These are phyloP conservation scores for Aechmea fasciata DNA, from an alignment of 176 grass and related monocot species.

Conservation along the genomic window DNA sequence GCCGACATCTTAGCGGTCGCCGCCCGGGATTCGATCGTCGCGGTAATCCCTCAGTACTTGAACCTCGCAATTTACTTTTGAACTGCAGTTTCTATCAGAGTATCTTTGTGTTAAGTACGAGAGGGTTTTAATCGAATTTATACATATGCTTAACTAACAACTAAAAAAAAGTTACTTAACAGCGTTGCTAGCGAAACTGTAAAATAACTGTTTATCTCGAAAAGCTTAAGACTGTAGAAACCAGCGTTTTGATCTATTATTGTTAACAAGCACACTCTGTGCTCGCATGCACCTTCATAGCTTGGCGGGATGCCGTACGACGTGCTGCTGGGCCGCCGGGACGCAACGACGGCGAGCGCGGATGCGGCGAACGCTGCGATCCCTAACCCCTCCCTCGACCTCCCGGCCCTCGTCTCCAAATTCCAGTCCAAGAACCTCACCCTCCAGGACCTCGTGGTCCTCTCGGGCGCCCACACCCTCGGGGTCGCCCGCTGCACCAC, in stretches of 20 bases:
- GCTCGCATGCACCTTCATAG: slow-evolving; percentile 9
- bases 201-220: too few species aligned
- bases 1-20: slow-evolving; percentile 7
- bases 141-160: too few species aligned
- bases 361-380: slow-evolving; percentile 54
- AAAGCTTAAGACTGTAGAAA: too few species aligned
- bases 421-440: slow-evolving; percentile 51
- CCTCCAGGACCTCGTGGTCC: slow-evolving; percentile 53
- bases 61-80: too few species aligned
- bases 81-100: too few species aligned
- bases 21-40: neutral
- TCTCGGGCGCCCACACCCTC: slow-evolving; percentile 62
- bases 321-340: slow-evolving; percentile 52
- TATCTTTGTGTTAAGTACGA: too few species aligned
- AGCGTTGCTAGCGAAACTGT: too few species aligned
- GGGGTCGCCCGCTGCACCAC: slow-evolving; percentile 56
- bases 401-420: slow-evolving; percentile 38
- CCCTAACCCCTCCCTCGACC: slow-evolving; percentile 33
- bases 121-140: too few species aligned
- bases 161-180: too few species aligned
- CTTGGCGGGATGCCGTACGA: slow-evolving; percentile 53
- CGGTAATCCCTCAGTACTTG: slow-evolving; percentile 16
- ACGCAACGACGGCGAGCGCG: slow-evolving; percentile 57
- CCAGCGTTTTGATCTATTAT: too few species aligned
- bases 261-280: too few species aligned